Conservation (phyloP, 352 stramenopile genomes). For the Phytophthora uliginosa region DNA sequence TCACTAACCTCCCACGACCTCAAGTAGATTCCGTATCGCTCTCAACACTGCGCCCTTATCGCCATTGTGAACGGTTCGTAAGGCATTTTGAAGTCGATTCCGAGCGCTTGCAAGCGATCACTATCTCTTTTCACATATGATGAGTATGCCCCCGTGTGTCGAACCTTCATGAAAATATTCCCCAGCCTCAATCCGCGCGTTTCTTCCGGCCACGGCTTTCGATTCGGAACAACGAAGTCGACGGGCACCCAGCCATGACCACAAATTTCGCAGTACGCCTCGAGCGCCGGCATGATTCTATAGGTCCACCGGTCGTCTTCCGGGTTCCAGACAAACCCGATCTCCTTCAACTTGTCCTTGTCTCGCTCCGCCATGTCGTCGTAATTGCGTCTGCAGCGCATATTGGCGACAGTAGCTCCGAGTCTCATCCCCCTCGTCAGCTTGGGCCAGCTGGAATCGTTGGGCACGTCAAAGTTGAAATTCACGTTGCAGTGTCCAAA, state of each 20-base stretch:
- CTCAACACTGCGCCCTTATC: neutral
- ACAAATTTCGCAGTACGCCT: conserved; percentile 40
- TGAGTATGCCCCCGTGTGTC: conserved; percentile 49
- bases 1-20: neutral
- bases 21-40: neutral
- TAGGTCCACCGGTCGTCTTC: conserved; percentile 61
- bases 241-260: conserved; percentile 40
- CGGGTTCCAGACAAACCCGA: conserved; percentile 66
- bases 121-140: conserved; percentile 57
- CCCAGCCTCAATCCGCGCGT: conserved; percentile 54
- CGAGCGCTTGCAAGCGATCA: conserved; percentile 53
- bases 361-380: conserved; percentile 40
- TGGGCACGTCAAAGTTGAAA: conserved; percentile 35
- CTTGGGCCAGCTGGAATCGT: conserved; percentile 25
- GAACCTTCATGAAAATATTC: conserved; percentile 66
- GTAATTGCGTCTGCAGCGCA: conserved; percentile 53
- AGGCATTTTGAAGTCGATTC: conserved; percentile 37
- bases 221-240: conserved; percentile 51
- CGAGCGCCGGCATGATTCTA: conserved; percentile 55
- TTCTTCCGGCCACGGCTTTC: conserved; percentile 44
- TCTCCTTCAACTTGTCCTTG: conserved; percentile 46
- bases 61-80: conserved; percentile 8
- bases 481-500: conserved; percentile 41
- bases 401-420: conserved; percentile 34
- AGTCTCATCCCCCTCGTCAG: conserved; percentile 21